Evolutionary conservation across 1,139 yeast genomes (phyloP).

Genomic region (Suhomyces yuchorum): DNA sequence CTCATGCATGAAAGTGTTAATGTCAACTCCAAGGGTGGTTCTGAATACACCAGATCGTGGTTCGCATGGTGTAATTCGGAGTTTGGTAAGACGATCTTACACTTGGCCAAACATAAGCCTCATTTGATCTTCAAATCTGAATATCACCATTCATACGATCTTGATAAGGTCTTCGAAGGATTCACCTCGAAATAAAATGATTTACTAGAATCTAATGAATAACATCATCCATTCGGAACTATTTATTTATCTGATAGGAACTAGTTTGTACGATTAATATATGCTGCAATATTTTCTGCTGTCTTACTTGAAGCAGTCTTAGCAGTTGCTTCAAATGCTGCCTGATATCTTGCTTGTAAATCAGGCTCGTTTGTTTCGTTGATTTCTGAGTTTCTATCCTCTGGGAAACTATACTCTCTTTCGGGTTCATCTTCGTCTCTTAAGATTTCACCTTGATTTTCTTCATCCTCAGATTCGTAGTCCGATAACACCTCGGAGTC

Average conservation of each 20-base stretch:
- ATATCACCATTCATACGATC: slow-evolving; percentile 31
- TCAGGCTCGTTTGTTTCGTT: slow-evolving; percentile 50
- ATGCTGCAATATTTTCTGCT: slow-evolving; percentile 70
- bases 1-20: slow-evolving; percentile 82
- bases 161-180: slow-evolving; percentile 27
- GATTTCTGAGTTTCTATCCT: slow-evolving; percentile 66
- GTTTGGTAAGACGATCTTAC: slow-evolving; percentile 79
- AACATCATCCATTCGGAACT: not conserved
- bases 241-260: not conserved
- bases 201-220: not conserved
- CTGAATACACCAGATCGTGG: slow-evolving; percentile 72
- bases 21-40: slow-evolving; percentile 56
- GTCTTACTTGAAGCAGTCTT: slow-evolving; percentile 64
- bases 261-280: slow-evolving; percentile 38
- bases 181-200: not conserved
- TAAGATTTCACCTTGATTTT: slow-evolving; percentile 60
- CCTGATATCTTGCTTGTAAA: slow-evolving; percentile 69
- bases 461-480: slow-evolving; percentile 59
- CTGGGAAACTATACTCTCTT: slow-evolving; percentile 77
- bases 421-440: slow-evolving; percentile 67
- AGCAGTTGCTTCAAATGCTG: slow-evolving; percentile 66
- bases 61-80: slow-evolving; percentile 95
- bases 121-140: slow-evolving; percentile 62
- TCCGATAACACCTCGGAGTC: slow-evolving; percentile 75
- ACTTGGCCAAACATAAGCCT: slow-evolving; percentile 74